Evolutionary conservation across 1,284 basidiomycete genomes (phyloP).

Genomic region (Apiotrichum sp.): DNA sequence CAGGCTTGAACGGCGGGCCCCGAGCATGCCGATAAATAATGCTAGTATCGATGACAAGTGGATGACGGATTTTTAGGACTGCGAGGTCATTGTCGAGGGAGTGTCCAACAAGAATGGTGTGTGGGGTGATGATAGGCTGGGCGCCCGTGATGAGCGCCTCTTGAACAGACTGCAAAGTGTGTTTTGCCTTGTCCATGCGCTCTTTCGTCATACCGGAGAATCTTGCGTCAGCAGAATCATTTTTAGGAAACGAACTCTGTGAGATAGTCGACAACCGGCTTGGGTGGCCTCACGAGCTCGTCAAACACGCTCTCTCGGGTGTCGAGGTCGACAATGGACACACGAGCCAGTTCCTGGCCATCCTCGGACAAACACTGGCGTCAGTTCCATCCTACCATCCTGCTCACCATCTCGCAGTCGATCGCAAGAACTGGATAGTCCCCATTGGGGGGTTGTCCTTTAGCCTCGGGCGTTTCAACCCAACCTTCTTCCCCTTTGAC

Average conservation of each 20-base stretch:
- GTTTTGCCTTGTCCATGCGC: slow-evolving; percentile 60
- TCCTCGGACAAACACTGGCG: slow-evolving; percentile 72
- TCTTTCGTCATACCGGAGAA: slow-evolving; percentile 86
- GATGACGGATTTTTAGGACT: slow-evolving; percentile 73
- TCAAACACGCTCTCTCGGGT: slow-evolving; percentile 71
- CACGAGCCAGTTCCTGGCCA: slow-evolving; percentile 76
- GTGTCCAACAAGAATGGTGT: slow-evolving; percentile 84
- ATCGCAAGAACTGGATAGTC: slow-evolving; percentile 50
- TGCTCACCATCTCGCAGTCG: slow-evolving; percentile 87
- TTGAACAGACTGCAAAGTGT: slow-evolving; percentile 71
- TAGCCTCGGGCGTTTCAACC: slow-evolving; percentile 63
- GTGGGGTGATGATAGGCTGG: slow-evolving; percentile 52
- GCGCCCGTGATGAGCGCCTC: slow-evolving; percentile 55
- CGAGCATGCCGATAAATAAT: slow-evolving; percentile 81
- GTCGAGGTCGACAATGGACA: slow-evolving; percentile 71
- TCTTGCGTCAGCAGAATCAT: slow-evolving; percentile 45
- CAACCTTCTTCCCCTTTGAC: slow-evolving; percentile 54
- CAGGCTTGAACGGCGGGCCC: slow-evolving; percentile 81
- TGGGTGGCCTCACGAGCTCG: slow-evolving; percentile 73
- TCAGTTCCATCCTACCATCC: neutral
- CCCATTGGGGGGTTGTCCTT: slow-evolving; percentile 27
- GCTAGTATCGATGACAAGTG: slow-evolving; percentile 81
- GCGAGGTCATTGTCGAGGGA: slow-evolving; percentile 85
- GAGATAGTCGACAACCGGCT: slow-evolving; percentile 76
- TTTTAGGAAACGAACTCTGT: slow-evolving; percentile 57